phyloP scores from a whole-genome alignment of 2,329 filamentous ascomycete species.

The Tolypocladium ophioglossoides region DNA sequence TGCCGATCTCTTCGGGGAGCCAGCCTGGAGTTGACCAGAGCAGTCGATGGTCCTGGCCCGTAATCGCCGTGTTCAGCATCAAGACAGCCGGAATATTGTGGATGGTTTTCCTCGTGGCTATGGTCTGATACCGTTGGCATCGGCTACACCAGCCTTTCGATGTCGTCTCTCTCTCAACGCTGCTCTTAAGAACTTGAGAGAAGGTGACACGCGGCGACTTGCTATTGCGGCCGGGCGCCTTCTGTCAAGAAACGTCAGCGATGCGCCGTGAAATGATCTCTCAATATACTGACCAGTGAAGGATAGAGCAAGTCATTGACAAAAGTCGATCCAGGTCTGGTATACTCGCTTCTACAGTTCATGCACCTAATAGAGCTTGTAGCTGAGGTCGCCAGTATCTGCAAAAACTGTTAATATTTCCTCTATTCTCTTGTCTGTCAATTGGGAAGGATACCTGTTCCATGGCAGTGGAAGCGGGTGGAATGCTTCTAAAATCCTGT shows the following conservation, averaged over 20 bases:
- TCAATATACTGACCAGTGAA: conserved; percentile 16
- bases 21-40: conserved; percentile 86
- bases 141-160: conserved; percentile 88
- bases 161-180: conserved; percentile 79
- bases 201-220: conserved; percentile 56
- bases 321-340: conserved; percentile 65
- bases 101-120: conserved; percentile 76
- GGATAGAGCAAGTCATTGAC: conserved; percentile 85
- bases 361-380: conserved; percentile 71
- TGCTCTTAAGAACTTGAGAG: conserved; percentile 84
- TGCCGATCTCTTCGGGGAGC: conserved; percentile 87
- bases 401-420: neutral
- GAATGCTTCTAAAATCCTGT: conserved; percentile 62
- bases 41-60: conserved; percentile 59
- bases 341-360: conserved; percentile 79
- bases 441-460: conserved; percentile 45
- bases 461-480: conserved; percentile 51
- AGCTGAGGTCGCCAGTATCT: conserved; percentile 57
- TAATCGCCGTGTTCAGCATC: conserved; percentile 75
- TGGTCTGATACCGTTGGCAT: conserved; percentile 82
- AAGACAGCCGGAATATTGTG: conserved; percentile 75
- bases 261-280: neutral
- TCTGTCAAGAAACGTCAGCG: conserved; percentile 19
- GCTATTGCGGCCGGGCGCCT: conserved; percentile 34
- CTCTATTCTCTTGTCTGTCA: conserved; percentile 8